Percentiles rank a stretch among this genome's conserved stretches.
phyloP scores from a whole-genome alignment of 768 basidiomycete species.

The Mycena crocata region DNA sequence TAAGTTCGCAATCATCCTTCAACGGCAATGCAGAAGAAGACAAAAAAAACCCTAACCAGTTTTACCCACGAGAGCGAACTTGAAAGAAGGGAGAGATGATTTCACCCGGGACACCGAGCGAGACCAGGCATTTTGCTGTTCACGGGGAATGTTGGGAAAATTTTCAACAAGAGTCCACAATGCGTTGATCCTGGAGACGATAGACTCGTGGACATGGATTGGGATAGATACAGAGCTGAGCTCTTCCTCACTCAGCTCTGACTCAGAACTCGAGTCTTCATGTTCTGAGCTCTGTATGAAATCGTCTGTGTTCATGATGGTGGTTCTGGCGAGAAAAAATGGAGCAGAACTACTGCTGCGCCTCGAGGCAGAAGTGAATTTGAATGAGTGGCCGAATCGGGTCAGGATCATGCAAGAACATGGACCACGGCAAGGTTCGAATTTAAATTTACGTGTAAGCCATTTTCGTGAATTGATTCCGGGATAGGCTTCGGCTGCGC shows the following conservation, averaged over 20 bases:
- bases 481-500: too few relatives aligned
- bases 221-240: too few relatives aligned
- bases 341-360: too few relatives aligned
- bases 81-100: neutral
- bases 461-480: too few relatives aligned
- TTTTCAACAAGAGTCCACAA: neutral
- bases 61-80: conserved; percentile 15
- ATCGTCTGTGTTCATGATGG: too few relatives aligned
- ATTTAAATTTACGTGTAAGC: too few relatives aligned
- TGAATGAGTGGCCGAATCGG: too few relatives aligned
- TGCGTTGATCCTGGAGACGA: neutral
- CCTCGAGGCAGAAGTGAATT: too few relatives aligned
- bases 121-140: conserved; percentile 1
- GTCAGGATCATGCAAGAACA: too few relatives aligned
- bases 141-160: conserved; percentile 13
- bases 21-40: neutral
- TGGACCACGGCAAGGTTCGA: too few relatives aligned
- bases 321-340: too few relatives aligned
- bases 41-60: conserved; percentile 1
- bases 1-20: neutral
- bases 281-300: too few relatives aligned
- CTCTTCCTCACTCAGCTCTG: neutral
- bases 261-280: neutral
- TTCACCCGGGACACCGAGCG: neutral
- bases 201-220: neutral